Conservation (phyloP, 805 yeast genomes). For the Pichia insulana region DNA sequence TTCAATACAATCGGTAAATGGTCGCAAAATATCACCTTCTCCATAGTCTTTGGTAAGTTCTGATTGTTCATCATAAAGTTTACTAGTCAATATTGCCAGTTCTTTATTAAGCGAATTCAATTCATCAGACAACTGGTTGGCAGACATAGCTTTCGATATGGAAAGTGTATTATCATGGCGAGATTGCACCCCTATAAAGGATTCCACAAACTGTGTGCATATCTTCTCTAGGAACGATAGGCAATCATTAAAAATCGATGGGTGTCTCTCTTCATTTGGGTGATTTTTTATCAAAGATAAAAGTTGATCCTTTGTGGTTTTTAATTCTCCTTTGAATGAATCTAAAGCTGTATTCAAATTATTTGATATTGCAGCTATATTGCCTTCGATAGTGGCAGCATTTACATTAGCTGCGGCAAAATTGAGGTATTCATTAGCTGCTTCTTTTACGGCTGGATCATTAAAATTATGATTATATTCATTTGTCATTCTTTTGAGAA, state of each 20-base stretch:
- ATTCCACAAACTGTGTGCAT: constrained; percentile 10
- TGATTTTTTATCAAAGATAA: too few species aligned
- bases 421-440: constrained; percentile 48
- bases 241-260: not conserved
- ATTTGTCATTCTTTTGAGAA: constrained; percentile 40
- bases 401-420: constrained; percentile 27
- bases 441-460: constrained; percentile 75
- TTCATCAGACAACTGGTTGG: too few species aligned
- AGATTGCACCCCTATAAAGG: constrained; percentile 18
- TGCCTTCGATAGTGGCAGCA: not conserved
- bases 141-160: too few species aligned
- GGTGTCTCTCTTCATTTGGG: not conserved
- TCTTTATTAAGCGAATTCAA: constrained; percentile 22
- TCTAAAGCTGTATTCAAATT: too few species aligned
- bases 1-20: constrained; percentile 38
- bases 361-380: too few species aligned
- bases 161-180: not conserved
- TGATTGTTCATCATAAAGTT: constrained; percentile 9
- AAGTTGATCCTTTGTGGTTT: not conserved
- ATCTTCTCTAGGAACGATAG: not conserved
- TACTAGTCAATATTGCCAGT: constrained; percentile 17
- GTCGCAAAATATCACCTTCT: constrained; percentile 53
- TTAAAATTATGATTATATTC: constrained; percentile 79
- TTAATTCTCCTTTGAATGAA: not conserved
- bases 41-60: constrained; percentile 37